A percentile compares a stretch with the other conserved stretches of the same genome.
These are phyloP conservation scores for Meyerozyma sp. DNA, from an alignment of 1,139 yeast genomes.

Conservation along the genomic window DNA sequence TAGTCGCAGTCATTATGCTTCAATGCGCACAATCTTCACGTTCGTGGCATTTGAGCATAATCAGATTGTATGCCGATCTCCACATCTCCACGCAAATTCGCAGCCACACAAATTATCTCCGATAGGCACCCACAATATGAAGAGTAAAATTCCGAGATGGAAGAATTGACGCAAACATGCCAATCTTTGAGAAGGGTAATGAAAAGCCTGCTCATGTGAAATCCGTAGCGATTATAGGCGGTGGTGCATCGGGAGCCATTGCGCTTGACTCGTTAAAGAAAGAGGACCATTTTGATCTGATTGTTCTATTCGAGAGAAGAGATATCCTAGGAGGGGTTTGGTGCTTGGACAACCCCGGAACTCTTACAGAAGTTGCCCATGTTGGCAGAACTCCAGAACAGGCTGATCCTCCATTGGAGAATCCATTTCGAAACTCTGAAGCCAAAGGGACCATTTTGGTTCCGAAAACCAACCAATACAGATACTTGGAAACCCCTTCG, in stretches of 20 bases:
- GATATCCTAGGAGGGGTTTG: conserved; percentile 45
- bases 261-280: conserved; percentile 40
- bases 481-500: not conserved
- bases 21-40: too few species aligned
- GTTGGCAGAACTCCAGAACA: conserved; percentile 16
- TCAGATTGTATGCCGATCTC: too few species aligned
- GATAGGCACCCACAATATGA: not conserved
- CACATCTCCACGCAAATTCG: too few species aligned
- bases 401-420: conserved; percentile 26
- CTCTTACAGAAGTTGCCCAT: conserved; percentile 11
- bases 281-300: conserved; percentile 29
- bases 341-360: conserved; percentile 12
- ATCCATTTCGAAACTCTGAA: conserved; percentile 18
- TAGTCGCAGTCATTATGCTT: too few species aligned
- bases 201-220: not conserved
- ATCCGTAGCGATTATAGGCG: conserved; percentile 40
- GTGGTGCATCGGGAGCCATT: conserved; percentile 48
- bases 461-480: not conserved
- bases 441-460: not conserved
- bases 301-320: conserved; percentile 42
- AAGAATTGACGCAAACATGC: not conserved
- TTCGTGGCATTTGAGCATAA: too few species aligned
- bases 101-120: not conserved
- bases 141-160: not conserved
- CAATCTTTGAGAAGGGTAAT: not conserved